These are phyloP conservation scores for Chlamydomonas asymmetrica DNA, from an alignment of 139 green algal species.

Conservation along the genomic window DNA sequence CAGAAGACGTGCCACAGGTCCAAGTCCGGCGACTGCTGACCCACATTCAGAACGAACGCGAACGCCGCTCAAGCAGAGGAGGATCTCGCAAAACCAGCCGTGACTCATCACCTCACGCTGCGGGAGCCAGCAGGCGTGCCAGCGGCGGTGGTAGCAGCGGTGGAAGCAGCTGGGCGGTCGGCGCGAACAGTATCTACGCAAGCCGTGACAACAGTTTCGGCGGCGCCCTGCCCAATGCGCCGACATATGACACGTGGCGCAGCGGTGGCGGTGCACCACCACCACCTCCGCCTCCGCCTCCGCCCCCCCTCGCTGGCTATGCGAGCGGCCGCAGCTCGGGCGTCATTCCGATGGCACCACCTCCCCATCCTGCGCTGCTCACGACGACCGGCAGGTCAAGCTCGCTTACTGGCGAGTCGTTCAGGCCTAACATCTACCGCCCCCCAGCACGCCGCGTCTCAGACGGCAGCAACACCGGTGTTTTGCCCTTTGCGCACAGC, in stretches of 20 bases:
- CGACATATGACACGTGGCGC: background rate
- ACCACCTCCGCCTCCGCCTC: background rate
- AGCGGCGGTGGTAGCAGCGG: background rate
- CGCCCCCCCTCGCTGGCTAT: background rate
- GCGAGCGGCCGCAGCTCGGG: too few species aligned
- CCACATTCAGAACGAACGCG: slow-evolving; percentile 20
- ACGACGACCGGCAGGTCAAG: too few species aligned
- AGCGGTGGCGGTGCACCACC: background rate
- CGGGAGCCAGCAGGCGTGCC: background rate
- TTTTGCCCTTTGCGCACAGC: background rate
- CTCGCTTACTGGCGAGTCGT: background rate
- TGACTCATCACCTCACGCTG: too few species aligned
- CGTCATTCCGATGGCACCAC: background rate
- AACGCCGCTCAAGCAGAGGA: slow-evolving; percentile 6
- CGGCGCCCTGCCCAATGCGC: background rate
- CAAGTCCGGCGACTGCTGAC: slow-evolving; percentile 18
- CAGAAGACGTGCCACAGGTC: background rate
- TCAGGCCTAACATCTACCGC: slow-evolving; percentile 8
- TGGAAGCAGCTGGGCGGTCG: slow-evolving; percentile 6
- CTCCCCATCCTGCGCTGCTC: too few species aligned
- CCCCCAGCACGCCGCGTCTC: slow-evolving; percentile 14
- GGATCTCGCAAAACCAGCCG: slow-evolving; percentile 19
- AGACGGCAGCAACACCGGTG: slow-evolving; percentile 2
- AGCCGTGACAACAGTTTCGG: slow-evolving; percentile 4
- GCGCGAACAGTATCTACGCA: background rate